Conservation (phyloP, 192 early-diverging fungal species). For the Ambispora gerdemannii region DNA sequence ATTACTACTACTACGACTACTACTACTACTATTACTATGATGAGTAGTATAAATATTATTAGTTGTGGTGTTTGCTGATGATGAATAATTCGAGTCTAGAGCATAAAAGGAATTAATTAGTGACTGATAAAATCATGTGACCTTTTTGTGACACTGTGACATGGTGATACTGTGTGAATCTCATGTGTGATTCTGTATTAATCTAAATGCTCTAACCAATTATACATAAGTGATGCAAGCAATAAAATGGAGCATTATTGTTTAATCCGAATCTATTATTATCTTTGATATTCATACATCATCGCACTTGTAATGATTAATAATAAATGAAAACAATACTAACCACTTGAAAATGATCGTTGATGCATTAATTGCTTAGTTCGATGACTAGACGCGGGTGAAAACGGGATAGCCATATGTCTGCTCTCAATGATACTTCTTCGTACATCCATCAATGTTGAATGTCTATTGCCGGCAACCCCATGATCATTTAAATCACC, state of each 20-base stretch:
- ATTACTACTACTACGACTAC: no score
- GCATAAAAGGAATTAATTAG: not conserved
- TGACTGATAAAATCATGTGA: not conserved
- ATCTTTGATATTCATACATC: no score
- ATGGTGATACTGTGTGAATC: no score
- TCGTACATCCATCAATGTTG: conserved; percentile 5
- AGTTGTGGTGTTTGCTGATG: not conserved
- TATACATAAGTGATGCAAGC: not conserved
- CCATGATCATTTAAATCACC: not conserved
- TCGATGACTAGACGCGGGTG: not conserved
- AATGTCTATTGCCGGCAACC: not conserved
- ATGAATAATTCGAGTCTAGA: not conserved
- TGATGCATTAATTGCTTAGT: not conserved
- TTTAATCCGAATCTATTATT: no score
- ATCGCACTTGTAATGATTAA: no score
- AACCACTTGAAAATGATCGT: not conserved
- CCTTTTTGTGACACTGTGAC: no score
- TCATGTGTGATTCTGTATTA: no score
- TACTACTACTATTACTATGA: no score
- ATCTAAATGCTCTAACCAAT: not conserved
- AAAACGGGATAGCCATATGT: not conserved
- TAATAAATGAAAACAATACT: not conserved
- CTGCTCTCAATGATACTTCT: not conserved
- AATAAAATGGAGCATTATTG: not conserved
- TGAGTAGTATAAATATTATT: not conserved